Evolutionary conservation across 2,329 filamentous ascomycete genomes (phyloP).

Genomic region (Phaeosphaeria sp.): DNA sequence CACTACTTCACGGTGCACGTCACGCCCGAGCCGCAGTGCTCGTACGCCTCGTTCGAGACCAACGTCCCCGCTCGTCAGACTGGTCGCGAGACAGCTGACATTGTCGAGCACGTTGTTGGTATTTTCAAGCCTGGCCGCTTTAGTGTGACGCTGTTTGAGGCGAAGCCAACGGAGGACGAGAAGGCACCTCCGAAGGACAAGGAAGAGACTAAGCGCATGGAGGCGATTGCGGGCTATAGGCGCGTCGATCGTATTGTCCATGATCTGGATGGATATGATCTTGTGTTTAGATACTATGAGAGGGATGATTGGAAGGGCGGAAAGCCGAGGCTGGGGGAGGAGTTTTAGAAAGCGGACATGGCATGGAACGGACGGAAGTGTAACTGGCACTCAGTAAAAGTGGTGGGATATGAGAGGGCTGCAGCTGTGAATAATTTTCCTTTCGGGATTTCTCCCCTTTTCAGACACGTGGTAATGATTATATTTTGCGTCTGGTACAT

Average conservation of each 20-base stretch:
- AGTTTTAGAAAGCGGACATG: slow-evolving; percentile 3
- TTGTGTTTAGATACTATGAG: slow-evolving; percentile 97
- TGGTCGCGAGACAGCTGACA: slow-evolving; percentile 85
- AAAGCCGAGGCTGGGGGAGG: slow-evolving; percentile 67
- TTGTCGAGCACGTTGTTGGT: slow-evolving; percentile 89
- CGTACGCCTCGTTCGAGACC: slow-evolving; percentile 97
- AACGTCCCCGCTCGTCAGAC: slow-evolving; percentile 91
- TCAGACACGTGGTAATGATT: no score
- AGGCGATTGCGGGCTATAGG: slow-evolving; percentile 83
- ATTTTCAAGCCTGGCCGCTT: slow-evolving; percentile 99
- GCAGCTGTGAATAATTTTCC: no score
- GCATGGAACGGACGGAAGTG: no score
- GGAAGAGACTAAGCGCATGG: slow-evolving; percentile 64
- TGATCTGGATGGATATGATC: slow-evolving; percentile 94
- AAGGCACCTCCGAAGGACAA: slow-evolving; percentile 30
- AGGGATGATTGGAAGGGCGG: slow-evolving; percentile 79
- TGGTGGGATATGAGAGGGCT: no score
- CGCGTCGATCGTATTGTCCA: slow-evolving; percentile 95
- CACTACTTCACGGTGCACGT: slow-evolving; percentile 99
- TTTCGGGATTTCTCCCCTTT: no score
- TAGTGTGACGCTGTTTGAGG: slow-evolving; percentile 95
- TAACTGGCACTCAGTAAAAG: no score
- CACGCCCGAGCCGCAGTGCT: slow-evolving; percentile 95
- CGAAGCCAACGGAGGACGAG: slow-evolving; percentile 67
- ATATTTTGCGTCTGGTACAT: no score